Evolutionary conservation across 805 yeast species (phyloP), one percentile per base, ranked within the genome.

Genomic region (Wickerhamomyces strasburgensis): DNA sequence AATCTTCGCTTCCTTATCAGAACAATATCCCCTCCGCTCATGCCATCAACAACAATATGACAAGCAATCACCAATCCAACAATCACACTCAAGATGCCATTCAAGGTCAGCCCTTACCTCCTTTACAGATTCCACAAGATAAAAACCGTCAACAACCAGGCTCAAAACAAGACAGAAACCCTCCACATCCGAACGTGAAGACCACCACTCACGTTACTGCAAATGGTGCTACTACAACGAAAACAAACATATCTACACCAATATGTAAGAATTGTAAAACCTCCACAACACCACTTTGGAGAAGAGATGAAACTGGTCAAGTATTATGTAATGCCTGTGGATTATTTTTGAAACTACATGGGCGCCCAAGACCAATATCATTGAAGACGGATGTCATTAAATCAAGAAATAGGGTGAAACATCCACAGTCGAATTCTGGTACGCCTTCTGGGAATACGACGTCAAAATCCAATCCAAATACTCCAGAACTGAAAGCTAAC

Each of bases 251-350:
- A 43, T 60, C 80, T 11, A 66, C 76, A 24, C 86, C 94, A 5
- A 72, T 81, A 16, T 89, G 98, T 59, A 85, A 83, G 49, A 89
- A 89, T 60, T 89, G 98, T 64, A 75, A 81, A 52, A 89, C 98
- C 2, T 84, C 87, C 40, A 89, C 93, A 2, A 89, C 98, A 2
- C 97, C 98, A 1, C 66, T 89, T 19, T 89, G 97, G 97, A 73
- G 97, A 61, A 71, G 97, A 46, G 96, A 89, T 61, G 96, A 88
- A 53, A 76, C 84, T 9, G 95, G 95, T 13, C 82, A 80, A 51
- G 95, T 89, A 24, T 70, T 89, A 33, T 89, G 98, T 60, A 89
- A 89, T 64, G 98, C 98, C 8, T 87, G 96, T 65, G 96, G 96
- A 0, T 67, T 87, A 34, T 87, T 87, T 53, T 64, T 88, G 42